Base-by-base conservation (phyloP, 2,329 filamentous ascomycete genomes). In the Colletotrichum tamarilloi region DNA sequence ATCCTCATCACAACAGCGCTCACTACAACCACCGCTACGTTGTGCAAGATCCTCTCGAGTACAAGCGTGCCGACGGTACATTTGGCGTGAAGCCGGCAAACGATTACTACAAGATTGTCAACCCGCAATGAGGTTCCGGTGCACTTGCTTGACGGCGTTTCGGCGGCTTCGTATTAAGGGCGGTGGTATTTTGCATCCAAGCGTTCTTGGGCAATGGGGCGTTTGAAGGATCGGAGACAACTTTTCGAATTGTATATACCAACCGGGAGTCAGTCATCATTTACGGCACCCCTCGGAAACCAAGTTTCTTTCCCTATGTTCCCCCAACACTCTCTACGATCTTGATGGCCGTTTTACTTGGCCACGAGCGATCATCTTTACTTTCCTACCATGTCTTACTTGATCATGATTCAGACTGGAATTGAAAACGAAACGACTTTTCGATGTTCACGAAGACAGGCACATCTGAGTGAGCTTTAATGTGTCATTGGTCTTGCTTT, bases 1-100 rank as follows among this genome's bases (percentile, higher is more conserved):
- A 85, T 14, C 67, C 77, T 2, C 81, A 84, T 70, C 72, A 76
- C 49, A 46, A 46, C 16, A 14, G 26, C 12, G 24, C 32, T 4
- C 38, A 28, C 12, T 63, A 64, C 14, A 19, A 35, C n/a, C n/a
- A 30, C 6, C 49, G 19, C 11, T 30, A 12, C 16, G 6, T n/a
- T 6, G 1, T 26, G 32, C 14, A 19, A 3, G 60, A 74, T 32
- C 5, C 22, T 16, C 65, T 72, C 28, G 76, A 77, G 64, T 84
- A 83, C 71, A 79, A 79, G 11, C 77, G 82, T 69, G 83, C 82
- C 6, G 80, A 83, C 52, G 83, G 83, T 26, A 76, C 80, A 59
- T 75, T 79, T 14, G 55, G 22, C 2, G 22, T 30, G 8, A 74
- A 74, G 68, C 35, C 55, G 16, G 12, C 42, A 5, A 59, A 57